Conservation (phyloP, 345 rosid genomes). For the Salix brachista region DNA sequence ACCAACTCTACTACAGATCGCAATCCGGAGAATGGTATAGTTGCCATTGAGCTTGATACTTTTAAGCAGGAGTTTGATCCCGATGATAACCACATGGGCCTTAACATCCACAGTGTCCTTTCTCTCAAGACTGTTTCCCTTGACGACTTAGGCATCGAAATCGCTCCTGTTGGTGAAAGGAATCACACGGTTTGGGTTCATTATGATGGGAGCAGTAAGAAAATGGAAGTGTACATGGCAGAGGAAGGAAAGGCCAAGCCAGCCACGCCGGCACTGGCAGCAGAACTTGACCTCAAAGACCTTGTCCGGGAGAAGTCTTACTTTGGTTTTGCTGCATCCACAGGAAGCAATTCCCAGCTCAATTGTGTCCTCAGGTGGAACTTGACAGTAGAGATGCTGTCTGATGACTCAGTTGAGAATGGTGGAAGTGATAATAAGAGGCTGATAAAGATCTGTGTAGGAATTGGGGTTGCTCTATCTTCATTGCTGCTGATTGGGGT, state of each 20-base stretch:
- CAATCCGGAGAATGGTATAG: constrained; percentile 31
- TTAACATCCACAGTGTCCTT: constrained; percentile 38
- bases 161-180: constrained; percentile 27
- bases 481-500: constrained; percentile 9
- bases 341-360: constrained; percentile 37
- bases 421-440: background rate
- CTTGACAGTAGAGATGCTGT: constrained; percentile 42
- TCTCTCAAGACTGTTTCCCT: constrained; percentile 26
- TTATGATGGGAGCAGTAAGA: constrained; percentile 36
- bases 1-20: constrained; percentile 52
- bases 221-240: constrained; percentile 36
- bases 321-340: constrained; percentile 56
- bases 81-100: constrained; percentile 46
- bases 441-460: constrained; percentile 24
- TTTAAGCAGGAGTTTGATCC: constrained; percentile 43
- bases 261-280: constrained; percentile 20
- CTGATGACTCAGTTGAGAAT: background rate
- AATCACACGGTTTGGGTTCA: constrained; percentile 45
- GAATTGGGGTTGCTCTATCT: constrained; percentile 23
- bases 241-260: constrained; percentile 29
- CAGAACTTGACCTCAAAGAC: constrained; percentile 34
- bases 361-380: constrained; percentile 54
- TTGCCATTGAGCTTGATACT: constrained; percentile 56
- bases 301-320: constrained; percentile 37
- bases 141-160: constrained; percentile 25